These are phyloP conservation scores for Dendrobium chrysotoxum DNA, from an alignment of 106 monocot species.

Conservation along the genomic window DNA sequence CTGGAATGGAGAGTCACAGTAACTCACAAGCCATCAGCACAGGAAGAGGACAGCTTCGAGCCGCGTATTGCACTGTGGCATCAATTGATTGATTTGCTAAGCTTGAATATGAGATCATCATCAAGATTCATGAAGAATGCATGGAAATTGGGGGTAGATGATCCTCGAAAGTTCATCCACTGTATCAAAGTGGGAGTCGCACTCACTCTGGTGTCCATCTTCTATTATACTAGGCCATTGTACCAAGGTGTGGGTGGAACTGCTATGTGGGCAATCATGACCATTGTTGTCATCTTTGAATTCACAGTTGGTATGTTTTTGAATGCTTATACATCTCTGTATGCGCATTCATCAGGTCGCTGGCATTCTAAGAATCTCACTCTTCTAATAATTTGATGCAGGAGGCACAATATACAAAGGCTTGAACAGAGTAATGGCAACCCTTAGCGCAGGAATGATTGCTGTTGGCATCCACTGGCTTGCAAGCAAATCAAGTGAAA, in stretches of 20 bases:
- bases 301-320: constrained; percentile 49
- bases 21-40: no score
- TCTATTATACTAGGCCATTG: constrained; percentile 51
- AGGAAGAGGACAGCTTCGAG: background rate
- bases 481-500: background rate
- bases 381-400: constrained; percentile 9
- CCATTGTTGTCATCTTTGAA: constrained; percentile 54
- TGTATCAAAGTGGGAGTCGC: constrained; percentile 48
- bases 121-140: constrained; percentile 10
- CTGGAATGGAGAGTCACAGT: no score
- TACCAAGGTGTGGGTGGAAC: constrained; percentile 41
- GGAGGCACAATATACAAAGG: constrained; percentile 69
- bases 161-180: constrained; percentile 45
- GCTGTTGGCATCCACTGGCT: constrained; percentile 32
- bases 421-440: constrained; percentile 45
- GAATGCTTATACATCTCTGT: background rate
- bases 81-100: background rate
- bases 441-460: constrained; percentile 29
- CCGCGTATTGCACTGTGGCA: background rate
- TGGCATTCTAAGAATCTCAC: background rate
- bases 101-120: background rate
- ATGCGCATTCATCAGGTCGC: no score
- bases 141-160: constrained; percentile 38
- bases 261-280: constrained; percentile 61
- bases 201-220: constrained; percentile 38